Evolutionary conservation across 169 alveolate genomes (phyloP).

Genomic region (Cryptosporidium sp.): DNA sequence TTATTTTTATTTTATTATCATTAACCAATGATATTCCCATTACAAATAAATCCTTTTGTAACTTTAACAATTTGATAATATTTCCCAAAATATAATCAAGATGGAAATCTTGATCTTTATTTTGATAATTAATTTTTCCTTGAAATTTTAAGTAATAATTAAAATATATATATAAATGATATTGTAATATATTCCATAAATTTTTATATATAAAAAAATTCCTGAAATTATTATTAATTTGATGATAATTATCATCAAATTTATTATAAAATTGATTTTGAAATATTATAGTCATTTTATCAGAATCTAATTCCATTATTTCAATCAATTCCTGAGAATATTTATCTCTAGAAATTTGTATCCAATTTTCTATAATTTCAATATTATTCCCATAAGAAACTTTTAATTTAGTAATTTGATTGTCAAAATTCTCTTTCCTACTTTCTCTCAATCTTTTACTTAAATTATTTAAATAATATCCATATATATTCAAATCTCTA

Average conservation of each 20-base stretch:
- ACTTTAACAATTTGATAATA: slow-evolving; percentile 14
- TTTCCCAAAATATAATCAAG: not conserved
- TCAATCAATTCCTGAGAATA: not conserved
- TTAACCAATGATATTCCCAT: slow-evolving; percentile 28
- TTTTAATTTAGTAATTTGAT: not conserved
- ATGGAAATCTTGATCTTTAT: not conserved
- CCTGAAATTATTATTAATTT: not conserved
- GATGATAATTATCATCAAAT: not conserved
- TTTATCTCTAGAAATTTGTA: slow-evolving; percentile 10
- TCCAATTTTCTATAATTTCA: slow-evolving; percentile 28
- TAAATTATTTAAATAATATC: slow-evolving; percentile 25
- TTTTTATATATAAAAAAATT: slow-evolving; percentile 9
- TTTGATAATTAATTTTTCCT: not conserved
- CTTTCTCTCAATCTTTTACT: not conserved
- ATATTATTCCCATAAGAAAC: not conserved
- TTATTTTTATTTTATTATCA: slow-evolving; percentile 16
- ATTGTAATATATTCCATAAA: slow-evolving; percentile 45
- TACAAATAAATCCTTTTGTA: slow-evolving; percentile 19
- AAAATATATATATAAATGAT: slow-evolving; percentile 32
- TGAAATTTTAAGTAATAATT: not conserved
- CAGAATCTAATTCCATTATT: slow-evolving; percentile 7
- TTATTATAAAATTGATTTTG: slow-evolving; percentile 8
- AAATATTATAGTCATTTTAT: slow-evolving; percentile 23
- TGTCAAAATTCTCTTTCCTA: not conserved
- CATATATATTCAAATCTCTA: slow-evolving; percentile 49